Conservation (phyloP, 441 rosid genomes). For the Monsonia emarginata region DNA sequence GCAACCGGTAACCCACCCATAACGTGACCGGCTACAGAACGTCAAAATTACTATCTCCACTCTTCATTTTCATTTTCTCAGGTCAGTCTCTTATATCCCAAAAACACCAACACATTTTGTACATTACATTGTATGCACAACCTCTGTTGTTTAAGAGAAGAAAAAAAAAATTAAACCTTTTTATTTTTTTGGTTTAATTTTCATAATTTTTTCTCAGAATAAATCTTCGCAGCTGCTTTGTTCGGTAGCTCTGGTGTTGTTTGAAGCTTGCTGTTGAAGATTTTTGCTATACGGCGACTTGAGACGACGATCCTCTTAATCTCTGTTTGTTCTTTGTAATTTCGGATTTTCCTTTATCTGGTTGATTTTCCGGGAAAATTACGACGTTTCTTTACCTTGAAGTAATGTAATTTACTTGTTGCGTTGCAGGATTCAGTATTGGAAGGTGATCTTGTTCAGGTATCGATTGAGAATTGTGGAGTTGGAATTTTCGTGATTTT, state of each 20-base stretch:
- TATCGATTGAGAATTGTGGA: constrained; percentile 17
- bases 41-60: constrained; percentile 29
- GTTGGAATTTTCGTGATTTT: background rate
- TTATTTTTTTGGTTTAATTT: background rate
- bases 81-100: constrained; percentile 16
- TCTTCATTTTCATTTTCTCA: background rate
- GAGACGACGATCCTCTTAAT: constrained; percentile 15
- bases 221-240: constrained; percentile 4
- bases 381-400: constrained; percentile 31
- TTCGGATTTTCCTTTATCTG: constrained; percentile 18
- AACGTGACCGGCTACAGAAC: constrained; percentile 33
- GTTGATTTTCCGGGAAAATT: background rate
- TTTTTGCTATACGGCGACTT: constrained; percentile 19
- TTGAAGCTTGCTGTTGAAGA: constrained; percentile 14
- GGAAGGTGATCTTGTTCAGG: constrained; percentile 23
- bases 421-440: constrained; percentile 12
- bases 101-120: constrained; percentile 6
- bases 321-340: constrained; percentile 19
- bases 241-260: background rate
- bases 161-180: background rate
- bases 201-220: background rate
- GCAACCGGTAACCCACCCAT: constrained; percentile 33
- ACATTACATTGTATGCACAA: background rate
- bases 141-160: background rate
- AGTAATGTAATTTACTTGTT: constrained; percentile 34